Evolutionary conservation across 2,329 filamentous ascomycete species (phyloP), one percentile per base, ranked within the genome.

Genomic region (Pyrenophora seminiperda): DNA sequence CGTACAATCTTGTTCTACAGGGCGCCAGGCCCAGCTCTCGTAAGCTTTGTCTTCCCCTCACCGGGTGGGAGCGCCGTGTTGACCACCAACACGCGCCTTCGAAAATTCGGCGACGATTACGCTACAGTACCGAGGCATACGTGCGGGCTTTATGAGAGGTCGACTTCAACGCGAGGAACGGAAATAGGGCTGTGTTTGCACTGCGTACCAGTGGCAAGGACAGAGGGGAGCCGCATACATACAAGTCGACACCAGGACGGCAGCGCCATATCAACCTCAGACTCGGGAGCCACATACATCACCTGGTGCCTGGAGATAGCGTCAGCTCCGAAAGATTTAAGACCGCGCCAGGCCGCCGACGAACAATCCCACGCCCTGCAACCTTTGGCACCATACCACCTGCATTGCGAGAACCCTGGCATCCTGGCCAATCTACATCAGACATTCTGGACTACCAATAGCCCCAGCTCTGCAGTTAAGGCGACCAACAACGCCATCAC

Each of bases 281-380:
- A 17, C 27, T 20, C 30, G 24, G 24, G 24, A 27, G 10, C 7
- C 32, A 53, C 31, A 43, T 31, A 50, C 24, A 36, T 19, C 34
- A 19, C 49, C 52, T 57, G 52, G 58, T 59, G 41, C n/a, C 54
- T 69, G 67, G 66, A 71, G 63, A 62, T 67, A 67, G 50, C 44
- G 52, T 29, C 56, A 53, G 20, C 43, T 57, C 59, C 59, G 58
- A 55, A 39, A 60, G 52, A 70, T 63, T 65, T 65, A 68, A 67
- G 54, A 54, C 62, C 58, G 62, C 50, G 47, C 36, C 38, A 52
- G 57, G 57, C 60, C 65, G 44, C 60, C 29, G 42, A 50, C 36
- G 33, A 46, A 37, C 24, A 53, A 37, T 47, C 38, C 36, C 41
- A 43, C 41, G 49, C 45, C 53, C 49, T 36, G 30, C 55, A 45